Percentiles rank a stretch among this genome's conserved stretches.
Conservation (phyloP, 345 rosid species). For the Lepidium sativum region DNA sequence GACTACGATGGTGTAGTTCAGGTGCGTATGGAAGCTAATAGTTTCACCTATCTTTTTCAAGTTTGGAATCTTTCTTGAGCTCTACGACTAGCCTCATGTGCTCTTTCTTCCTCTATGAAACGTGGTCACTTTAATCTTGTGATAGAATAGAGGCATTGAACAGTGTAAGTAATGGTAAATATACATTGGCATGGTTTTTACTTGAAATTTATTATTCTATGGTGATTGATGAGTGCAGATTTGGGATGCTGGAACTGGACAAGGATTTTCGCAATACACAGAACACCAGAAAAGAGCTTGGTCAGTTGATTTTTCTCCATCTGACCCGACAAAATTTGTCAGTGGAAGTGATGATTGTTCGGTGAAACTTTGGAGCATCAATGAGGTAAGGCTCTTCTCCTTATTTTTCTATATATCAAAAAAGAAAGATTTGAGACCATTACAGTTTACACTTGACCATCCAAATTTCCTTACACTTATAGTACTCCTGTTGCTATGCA, state of each 20-base stretch:
- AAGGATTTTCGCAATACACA: conserved; percentile 47
- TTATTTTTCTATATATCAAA: background rate
- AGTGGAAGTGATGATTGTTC: conserved; percentile 92
- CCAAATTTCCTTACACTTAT: too few species aligned
- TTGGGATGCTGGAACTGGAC: conserved; percentile 86
- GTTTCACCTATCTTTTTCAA: background rate
- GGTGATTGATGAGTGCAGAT: conserved; percentile 44
- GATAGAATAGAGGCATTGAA: background rate
- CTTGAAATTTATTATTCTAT: conserved; percentile 15
- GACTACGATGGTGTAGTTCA: conserved; percentile 80
- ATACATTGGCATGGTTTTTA: conserved; percentile 6
- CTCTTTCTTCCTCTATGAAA: background rate
- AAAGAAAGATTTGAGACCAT: too few species aligned
- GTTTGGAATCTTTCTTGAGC: background rate
- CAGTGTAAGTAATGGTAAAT: background rate
- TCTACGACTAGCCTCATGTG: background rate
- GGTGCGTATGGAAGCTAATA: conserved; percentile 32
- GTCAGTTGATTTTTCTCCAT: conserved; percentile 89
- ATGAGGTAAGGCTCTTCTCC: conserved; percentile 45
- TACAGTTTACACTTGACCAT: too few species aligned
- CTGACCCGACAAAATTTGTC: conserved; percentile 73
- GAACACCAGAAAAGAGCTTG: conserved; percentile 90
- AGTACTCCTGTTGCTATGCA: conserved; percentile 32
- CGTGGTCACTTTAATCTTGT: background rate
- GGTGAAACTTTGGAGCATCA: conserved; percentile 81